phyloP scores from a whole-genome alignment of 2,329 filamentous ascomycete genomes.

The Penicillium brasilianum region DNA sequence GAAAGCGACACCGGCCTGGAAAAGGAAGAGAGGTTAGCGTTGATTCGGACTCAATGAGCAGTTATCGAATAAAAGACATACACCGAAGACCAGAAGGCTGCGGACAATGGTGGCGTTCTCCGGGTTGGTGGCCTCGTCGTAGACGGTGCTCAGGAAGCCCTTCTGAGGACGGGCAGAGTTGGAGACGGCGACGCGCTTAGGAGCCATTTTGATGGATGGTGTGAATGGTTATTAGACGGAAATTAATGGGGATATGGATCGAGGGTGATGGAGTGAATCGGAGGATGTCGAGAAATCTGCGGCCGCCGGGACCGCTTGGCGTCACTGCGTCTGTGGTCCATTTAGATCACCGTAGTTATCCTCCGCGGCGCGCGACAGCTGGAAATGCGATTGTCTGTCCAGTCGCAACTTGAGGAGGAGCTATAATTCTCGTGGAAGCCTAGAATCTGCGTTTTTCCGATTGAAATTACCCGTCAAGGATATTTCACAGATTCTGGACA shows the following conservation, averaged over 20 bases:
- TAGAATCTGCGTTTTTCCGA: background rate
- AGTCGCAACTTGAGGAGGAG: background rate
- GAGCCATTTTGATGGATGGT: conserved; percentile 58
- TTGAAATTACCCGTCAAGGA: background rate
- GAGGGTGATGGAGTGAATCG: conserved; percentile 12
- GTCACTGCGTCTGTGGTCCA: conserved; percentile 37
- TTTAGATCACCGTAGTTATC: conserved; percentile 23
- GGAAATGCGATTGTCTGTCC: conserved; percentile 11
- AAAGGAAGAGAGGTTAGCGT: conserved; percentile 19
- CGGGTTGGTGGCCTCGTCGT: conserved; percentile 66
- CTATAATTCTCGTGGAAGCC: background rate
- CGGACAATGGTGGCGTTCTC: conserved; percentile 73
- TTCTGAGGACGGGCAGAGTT: conserved; percentile 47
- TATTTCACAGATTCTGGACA: background rate
- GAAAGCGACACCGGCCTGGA: conserved; percentile 67
- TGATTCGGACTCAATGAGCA: background rate
- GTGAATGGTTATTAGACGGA: conserved; percentile 5
- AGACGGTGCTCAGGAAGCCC: conserved; percentile 63
- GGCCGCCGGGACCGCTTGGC: conserved; percentile 16
- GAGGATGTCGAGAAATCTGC: conserved; percentile 41
- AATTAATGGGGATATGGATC: conserved; percentile 4
- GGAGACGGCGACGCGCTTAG: conserved; percentile 63
- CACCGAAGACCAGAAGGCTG: conserved; percentile 70
- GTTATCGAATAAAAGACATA: conserved; percentile 51
- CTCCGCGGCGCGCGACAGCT: conserved; percentile 25